Evolutionary conservation across 75 land plant genomes (phyloP).

Genomic region (Cupressus sempervirens): DNA sequence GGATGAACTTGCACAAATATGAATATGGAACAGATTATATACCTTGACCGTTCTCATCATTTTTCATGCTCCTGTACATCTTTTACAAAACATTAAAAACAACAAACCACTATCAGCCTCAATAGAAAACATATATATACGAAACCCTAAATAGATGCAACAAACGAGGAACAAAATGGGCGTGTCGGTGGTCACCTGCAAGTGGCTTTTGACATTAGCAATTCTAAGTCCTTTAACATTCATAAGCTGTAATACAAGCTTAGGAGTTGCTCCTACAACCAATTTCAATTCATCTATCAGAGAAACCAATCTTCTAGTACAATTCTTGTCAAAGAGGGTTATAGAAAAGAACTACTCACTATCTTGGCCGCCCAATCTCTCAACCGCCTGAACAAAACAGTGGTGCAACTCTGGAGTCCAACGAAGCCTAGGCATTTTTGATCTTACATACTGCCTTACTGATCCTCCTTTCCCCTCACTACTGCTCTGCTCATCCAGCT

Average conservation of each 20-base stretch:
- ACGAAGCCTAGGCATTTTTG: conserved; percentile 54
- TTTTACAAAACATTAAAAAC: background rate
- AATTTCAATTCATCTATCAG: background rate
- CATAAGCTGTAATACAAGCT: conserved; percentile 48
- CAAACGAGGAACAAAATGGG: background rate
- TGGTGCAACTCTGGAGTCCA: conserved; percentile 64
- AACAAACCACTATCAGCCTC: background rate
- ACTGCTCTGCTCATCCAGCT: conserved; percentile 4
- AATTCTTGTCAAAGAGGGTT: too few species aligned
- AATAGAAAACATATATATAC: background rate
- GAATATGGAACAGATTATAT: too few species aligned
- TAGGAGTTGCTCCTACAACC: too few species aligned
- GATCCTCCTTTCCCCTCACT: background rate
- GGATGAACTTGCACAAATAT: background rate
- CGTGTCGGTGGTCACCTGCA: conserved; percentile 35
- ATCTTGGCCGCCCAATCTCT: conserved; percentile 59
- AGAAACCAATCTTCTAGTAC: background rate
- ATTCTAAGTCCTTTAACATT: conserved; percentile 68
- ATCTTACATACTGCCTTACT: conserved; percentile 51
- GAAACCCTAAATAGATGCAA: background rate
- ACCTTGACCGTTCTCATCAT: conserved; percentile 5
- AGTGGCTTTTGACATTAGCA: conserved; percentile 76
- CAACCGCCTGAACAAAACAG: conserved; percentile 55
- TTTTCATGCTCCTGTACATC: conserved; percentile 12
- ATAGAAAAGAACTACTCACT: conserved; percentile 18